A percentile compares a stretch with the other conserved stretches of the same genome.
Evolutionary conservation across 805 yeast species (phyloP).

Genomic region (Saturnispora bothae): DNA sequence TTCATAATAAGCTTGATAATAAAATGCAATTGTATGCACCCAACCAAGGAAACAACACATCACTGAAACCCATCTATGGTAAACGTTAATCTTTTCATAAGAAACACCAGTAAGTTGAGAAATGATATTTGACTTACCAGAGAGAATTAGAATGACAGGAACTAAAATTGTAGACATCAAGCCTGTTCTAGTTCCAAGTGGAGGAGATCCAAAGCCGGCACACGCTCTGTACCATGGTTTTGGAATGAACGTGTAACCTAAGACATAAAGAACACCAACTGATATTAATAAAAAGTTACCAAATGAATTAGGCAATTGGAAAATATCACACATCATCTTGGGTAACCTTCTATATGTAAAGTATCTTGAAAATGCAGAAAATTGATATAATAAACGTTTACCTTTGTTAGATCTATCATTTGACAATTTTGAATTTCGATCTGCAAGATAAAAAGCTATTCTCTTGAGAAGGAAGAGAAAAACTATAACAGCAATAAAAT

Average conservation of each 20-base stretch:
- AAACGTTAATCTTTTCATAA: conserved; percentile 43
- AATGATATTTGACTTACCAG: conserved; percentile 44
- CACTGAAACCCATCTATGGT: conserved; percentile 40
- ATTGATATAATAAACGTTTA: conserved; percentile 13
- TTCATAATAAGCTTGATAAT: conserved; percentile 33
- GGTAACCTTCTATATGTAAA: conserved; percentile 28
- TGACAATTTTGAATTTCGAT: conserved; percentile 8
- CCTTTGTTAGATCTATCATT: conserved; percentile 3
- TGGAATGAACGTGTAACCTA: conserved; percentile 31
- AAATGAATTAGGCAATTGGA: conserved; percentile 31
- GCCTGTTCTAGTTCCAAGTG: conserved; percentile 44
- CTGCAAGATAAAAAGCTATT: conserved; percentile 14
- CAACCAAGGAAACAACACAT: conserved; percentile 33
- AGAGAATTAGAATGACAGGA: conserved; percentile 39
- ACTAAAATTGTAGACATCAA: conserved; percentile 38
- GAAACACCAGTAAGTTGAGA: conserved; percentile 41
- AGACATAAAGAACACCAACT: conserved; percentile 26
- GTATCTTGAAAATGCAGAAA: conserved; percentile 24
- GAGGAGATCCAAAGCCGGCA: conserved; percentile 48
- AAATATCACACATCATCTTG: conserved; percentile 22
- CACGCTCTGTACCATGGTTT: conserved; percentile 43
- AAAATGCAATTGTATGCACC: conserved; percentile 43
- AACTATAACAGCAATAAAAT: conserved; percentile 31
- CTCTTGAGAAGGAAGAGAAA: conserved; percentile 27
- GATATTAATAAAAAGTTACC: conserved; percentile 27